Evolutionary conservation across 108 stramenopile genomes (phyloP), one percentile per base, ranked within the genome.

Genomic region (Poteriospumella lacustris): DNA sequence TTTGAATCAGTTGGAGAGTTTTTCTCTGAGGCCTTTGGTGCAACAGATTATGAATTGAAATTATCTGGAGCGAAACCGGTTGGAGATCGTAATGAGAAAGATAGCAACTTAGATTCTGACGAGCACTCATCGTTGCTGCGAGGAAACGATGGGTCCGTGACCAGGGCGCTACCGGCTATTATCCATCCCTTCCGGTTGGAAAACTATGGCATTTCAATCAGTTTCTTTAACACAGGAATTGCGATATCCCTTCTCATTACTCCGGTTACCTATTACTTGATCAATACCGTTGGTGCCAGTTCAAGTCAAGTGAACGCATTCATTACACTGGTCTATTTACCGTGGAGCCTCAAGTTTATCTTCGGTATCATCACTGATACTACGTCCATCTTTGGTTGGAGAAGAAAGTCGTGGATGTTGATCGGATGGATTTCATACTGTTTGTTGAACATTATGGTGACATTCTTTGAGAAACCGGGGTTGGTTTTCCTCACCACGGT

Each of bases 391-490:
- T 28, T 70, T 0, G 89, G 89, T 26, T 59, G 72, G 76, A 75
- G 86, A n/a, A 59, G 89, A 5, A 87, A 88, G 79, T 85, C 88
- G 0, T 89, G 88, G 78, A 83, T 89, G 60, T 64, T 87, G 42
- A 9, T 84, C 56, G 89, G 89, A 0, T 89, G 87, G 88, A n/a
- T 78, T 19, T n/a, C 83, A 38, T 89, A 76, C 59, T 19, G 15
- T 19, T 24, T 56, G 24, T 56, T 56, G 19, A 56, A 24, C 24
- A 19, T 56, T 24, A 56, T 56, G 19, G 15, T 56, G 52, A 19
- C 52, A 19, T 19, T 24, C 24, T 56, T 19, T 24, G 52, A 15
- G 24, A 56, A 56, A 24, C 52, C 52, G 15, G 52, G 52, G 15
- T 56, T 56, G 19, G 24, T 56, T 56, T 24, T 56, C 15, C 15